A percentile compares a stretch with the other conserved stretches of the same genome.
Evolutionary conservation across 768 basidiomycete genomes (phyloP).

Genomic region (Tricholoma sp.): DNA sequence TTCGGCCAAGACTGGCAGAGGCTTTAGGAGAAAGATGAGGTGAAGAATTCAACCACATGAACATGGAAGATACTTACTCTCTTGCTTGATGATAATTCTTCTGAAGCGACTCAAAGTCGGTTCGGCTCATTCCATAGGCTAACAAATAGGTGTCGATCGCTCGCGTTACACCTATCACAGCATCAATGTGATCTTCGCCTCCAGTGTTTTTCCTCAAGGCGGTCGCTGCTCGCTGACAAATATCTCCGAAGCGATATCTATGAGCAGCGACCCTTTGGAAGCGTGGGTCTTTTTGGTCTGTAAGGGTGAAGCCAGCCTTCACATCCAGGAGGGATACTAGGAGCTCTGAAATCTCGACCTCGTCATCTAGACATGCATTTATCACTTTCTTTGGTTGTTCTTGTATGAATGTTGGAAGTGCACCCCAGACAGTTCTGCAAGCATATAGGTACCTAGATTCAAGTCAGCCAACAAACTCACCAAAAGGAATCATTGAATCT

Average conservation of each 20-base stretch:
- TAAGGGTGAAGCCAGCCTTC: constrained; percentile 69
- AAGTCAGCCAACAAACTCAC: background rate
- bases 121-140: constrained; percentile 59
- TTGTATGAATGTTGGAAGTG: constrained; percentile 66
- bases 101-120: constrained; percentile 57
- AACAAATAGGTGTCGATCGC: constrained; percentile 75
- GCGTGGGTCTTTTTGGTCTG: constrained; percentile 66
- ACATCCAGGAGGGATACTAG: constrained; percentile 63
- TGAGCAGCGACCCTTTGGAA: constrained; percentile 60
- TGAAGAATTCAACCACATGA: background rate
- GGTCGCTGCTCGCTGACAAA: constrained; percentile 63
- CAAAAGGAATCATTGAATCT: constrained; percentile 12
- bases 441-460: constrained; percentile 54
- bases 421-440: constrained; percentile 72
- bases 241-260: constrained; percentile 59
- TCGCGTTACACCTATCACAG: constrained; percentile 65
- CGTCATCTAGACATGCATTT: constrained; percentile 52
- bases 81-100: constrained; percentile 61
- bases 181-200: constrained; percentile 84
- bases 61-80: constrained; percentile 39
- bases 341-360: constrained; percentile 66
- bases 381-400: constrained; percentile 52
- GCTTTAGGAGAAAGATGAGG: constrained; percentile 25
- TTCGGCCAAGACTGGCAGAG: constrained; percentile 61
- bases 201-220: constrained; percentile 56